Evolutionary conservation across 148 eudicot genomes (phyloP).

Genomic region (Cornus kousa): DNA sequence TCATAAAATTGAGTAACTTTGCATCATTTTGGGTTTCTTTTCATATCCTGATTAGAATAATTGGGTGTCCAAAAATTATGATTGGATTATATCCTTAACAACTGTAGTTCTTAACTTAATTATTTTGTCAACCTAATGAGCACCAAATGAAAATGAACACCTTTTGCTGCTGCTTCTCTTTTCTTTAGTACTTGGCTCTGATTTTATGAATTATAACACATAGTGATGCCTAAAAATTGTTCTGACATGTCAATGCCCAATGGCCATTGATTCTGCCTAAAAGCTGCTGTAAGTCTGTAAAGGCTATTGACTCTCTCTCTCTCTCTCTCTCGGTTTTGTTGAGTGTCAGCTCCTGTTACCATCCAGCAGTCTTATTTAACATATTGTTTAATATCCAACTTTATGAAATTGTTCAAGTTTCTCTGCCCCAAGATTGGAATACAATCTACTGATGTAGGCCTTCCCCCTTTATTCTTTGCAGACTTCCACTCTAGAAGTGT

Average conservation of each 20-base stretch:
- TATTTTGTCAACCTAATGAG: too few relatives aligned
- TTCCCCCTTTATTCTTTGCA: slow-evolving; percentile 5
- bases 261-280: too few relatives aligned
- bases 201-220: background rate
- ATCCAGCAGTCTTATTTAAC: background rate
- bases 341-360: background rate
- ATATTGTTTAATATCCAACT: background rate
- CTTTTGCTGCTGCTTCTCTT: background rate
- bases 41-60: too few relatives aligned
- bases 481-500: slow-evolving; percentile 24
- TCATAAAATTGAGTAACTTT: too few relatives aligned
- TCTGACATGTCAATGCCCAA: too few relatives aligned
- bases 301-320: background rate
- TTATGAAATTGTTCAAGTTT: background rate
- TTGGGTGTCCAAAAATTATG: too few relatives aligned
- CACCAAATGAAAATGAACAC: too few relatives aligned
- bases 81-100: too few relatives aligned
- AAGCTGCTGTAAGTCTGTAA: too few relatives aligned
- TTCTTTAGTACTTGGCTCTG: background rate
- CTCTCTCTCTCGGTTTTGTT: background rate
- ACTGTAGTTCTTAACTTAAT: too few relatives aligned
- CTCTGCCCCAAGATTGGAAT: background rate
- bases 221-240: too few relatives aligned
- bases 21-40: too few relatives aligned
- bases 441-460: background rate